Evolutionary conservation across 2,329 filamentous ascomycete species (phyloP), one percentile per base, ranked within the genome.

Genomic region (Cladophialophora bantiana): DNA sequence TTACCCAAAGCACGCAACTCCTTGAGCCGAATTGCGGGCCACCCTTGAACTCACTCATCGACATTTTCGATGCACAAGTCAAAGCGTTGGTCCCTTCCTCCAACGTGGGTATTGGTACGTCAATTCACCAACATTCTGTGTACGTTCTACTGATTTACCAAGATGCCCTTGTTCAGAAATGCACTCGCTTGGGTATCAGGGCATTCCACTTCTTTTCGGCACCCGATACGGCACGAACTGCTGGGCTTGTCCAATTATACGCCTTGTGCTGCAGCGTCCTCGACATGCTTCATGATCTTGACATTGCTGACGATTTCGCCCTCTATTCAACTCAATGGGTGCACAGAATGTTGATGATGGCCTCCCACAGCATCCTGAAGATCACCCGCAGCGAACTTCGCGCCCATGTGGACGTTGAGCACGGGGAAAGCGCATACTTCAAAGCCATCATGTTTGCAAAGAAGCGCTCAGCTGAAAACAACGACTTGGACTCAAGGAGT

Each of bases 161-260:
- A 63, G 59, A 66, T 63, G 32, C 35, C 20, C 53, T 66, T 32
- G 9, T 60, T 13, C 61, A 64, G 53, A 65, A 50, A 48, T 64
- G 65, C 48, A 59, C 45, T 12, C 50, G 64, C 26, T 20, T 67
- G 48, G 42, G 12, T 18, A 48, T 66, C 59, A 15, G 18, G 20
- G 40, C 59, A 53, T 66, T 66, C 45, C 64, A 66, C 53, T 59
- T 66, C 18, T 63, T 66, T 34, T 59, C 57, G 20, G 26, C 53
- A n/a, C 35, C 52, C 15, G 64, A 57, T 35, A 15, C 57, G 7
- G 34, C 52, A 35, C 34, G 52, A 35, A 50, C 45, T 18, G 48
- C 50, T 12, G 58, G 58, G 40, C 48, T 61, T 3, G 52, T 61
- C 34, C 48, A 57, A 32, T 18, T 66, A 7, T 60, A 62, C 58